Evolutionary conservation across 1,284 basidiomycete species (phyloP).

Genomic region (Austroboletus olivaceoglutinosus): DNA sequence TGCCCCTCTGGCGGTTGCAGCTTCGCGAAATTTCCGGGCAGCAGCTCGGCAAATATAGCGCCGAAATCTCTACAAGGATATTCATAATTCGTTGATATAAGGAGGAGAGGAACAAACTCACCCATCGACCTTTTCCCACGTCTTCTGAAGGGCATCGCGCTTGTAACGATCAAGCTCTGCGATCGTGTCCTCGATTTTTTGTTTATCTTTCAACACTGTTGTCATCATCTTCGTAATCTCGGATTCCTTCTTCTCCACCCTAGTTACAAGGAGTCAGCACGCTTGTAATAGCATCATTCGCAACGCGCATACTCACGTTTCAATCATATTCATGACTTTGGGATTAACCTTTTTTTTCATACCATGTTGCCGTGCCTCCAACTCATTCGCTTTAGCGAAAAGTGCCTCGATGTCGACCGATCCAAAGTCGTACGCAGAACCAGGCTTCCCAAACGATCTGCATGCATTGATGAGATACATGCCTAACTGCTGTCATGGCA

Average conservation of each 20-base stretch:
- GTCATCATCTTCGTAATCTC: constrained; percentile 85
- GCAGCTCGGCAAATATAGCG: constrained; percentile 91
- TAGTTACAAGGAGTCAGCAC: constrained; percentile 32
- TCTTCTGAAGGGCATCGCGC: constrained; percentile 88
- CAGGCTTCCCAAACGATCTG: constrained; percentile 80
- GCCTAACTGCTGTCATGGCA: background rate
- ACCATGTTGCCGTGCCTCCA: constrained; percentile 79
- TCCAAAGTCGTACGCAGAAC: constrained; percentile 83
- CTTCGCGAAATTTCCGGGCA: constrained; percentile 97
- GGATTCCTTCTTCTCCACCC: constrained; percentile 93
- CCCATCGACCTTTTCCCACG: constrained; percentile 95
- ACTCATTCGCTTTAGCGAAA: constrained; percentile 67
- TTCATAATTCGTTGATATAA: constrained; percentile 1
- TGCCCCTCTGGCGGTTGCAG: constrained; percentile 91
- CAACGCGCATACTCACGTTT: constrained; percentile 59
- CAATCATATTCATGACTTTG: constrained; percentile 96
- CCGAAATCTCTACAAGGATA: constrained; percentile 80
- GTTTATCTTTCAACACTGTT: constrained; percentile 91
- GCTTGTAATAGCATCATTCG: background rate
- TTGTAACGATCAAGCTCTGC: constrained; percentile 93
- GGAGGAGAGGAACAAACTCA: constrained; percentile 39
- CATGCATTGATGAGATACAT: constrained; percentile 2
- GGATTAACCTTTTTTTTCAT: constrained; percentile 96
- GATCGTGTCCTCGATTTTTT: constrained; percentile 95
- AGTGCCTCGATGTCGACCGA: constrained; percentile 68